Conservation (phyloP, 345 rosid species). For the thale cress (Arabidopsis thaliana) region DNA sequence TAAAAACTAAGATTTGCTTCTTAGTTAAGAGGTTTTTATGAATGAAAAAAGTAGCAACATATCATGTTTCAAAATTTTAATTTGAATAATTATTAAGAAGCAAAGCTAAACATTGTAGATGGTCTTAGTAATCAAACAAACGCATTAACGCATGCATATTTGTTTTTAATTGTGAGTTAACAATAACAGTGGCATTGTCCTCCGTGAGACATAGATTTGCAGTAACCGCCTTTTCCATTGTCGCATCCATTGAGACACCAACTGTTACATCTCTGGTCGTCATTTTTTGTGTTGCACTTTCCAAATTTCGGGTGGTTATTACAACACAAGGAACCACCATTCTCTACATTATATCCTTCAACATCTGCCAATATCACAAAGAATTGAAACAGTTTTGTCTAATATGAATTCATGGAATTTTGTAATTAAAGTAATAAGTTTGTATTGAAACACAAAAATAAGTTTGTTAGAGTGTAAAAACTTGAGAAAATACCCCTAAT, state of each 20-base stretch:
- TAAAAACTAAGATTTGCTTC: too few species aligned
- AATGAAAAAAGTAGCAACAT: too few species aligned
- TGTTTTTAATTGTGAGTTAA: not conserved
- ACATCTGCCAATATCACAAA: constrained; percentile 1
- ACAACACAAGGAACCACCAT: constrained; percentile 35
- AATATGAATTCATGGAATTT: not conserved
- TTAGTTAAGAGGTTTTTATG: too few species aligned
- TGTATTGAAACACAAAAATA: too few species aligned
- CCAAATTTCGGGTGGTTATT: constrained; percentile 39
- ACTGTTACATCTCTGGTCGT: constrained; percentile 19
- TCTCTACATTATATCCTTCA: not conserved
- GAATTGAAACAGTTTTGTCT: not conserved
- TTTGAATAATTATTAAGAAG: too few species aligned
- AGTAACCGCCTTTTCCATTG: constrained; percentile 19
- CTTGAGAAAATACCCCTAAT: not conserved
- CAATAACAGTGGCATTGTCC: constrained; percentile 32
- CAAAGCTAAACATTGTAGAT: too few species aligned
- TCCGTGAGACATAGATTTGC: constrained; percentile 19
- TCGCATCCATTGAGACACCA: constrained; percentile 29
- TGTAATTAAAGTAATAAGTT: not conserved
- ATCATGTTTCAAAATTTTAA: too few species aligned
- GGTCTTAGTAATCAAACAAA: not conserved
- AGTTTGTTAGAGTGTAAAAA: not conserved
- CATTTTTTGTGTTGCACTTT: constrained; percentile 22
- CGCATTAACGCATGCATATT: not conserved